These are phyloP conservation scores for Diplodia seriata DNA, from an alignment of 2,329 filamentous ascomycete species.

Conservation along the genomic window DNA sequence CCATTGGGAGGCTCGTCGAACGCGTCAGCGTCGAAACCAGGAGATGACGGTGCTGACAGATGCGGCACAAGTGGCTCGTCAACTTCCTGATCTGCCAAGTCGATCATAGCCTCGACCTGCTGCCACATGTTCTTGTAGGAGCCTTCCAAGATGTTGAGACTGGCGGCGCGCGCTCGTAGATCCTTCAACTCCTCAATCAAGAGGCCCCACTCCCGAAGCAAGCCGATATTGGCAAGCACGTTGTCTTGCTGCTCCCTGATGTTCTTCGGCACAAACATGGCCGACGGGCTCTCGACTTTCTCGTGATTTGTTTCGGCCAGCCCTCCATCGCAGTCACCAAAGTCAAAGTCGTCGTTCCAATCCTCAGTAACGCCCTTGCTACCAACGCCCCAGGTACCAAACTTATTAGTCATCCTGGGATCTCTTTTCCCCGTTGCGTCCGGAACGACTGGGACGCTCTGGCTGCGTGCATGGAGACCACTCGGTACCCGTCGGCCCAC, in stretches of 20 bases:
- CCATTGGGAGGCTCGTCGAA: conserved; percentile 57
- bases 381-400: conserved; percentile 82
- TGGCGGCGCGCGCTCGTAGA: conserved; percentile 71
- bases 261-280: conserved; percentile 76
- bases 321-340: conserved; percentile 52
- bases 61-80: conserved; percentile 61
- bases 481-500: conserved; percentile 71
- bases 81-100: conserved; percentile 73
- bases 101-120: conserved; percentile 86
- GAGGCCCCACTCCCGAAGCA: conserved; percentile 80
- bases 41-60: conserved; percentile 62
- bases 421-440: conserved; percentile 63
- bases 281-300: conserved; percentile 51
- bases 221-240: conserved; percentile 82
- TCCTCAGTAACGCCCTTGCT: conserved; percentile 82
- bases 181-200: conserved; percentile 85
- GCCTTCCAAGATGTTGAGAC: conserved; percentile 70
- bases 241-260: conserved; percentile 84
- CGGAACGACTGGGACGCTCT: conserved; percentile 76
- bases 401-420: conserved; percentile 68
- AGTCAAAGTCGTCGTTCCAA: conserved; percentile 91
- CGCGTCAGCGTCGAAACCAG: conserved; percentile 64
- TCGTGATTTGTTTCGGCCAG: conserved; percentile 46
- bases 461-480: conserved; percentile 75
- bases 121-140: conserved; percentile 70